Evolutionary conservation across 2,329 filamentous ascomycete genomes (phyloP).

Genomic region (Emmonsia crescens): DNA sequence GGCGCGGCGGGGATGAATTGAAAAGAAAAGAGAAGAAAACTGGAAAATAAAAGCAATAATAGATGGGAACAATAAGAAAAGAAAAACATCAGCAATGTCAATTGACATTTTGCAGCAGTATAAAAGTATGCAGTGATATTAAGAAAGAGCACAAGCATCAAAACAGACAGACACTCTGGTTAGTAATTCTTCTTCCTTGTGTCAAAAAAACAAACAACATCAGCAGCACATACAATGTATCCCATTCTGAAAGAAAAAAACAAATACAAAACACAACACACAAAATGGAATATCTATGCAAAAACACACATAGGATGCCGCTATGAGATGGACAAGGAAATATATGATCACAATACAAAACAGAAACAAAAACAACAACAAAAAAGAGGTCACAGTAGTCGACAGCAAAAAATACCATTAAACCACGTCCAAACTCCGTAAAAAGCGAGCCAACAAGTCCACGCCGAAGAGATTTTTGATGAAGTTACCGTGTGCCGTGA

Average conservation of each 20-base stretch:
- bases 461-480: neutral
- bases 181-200: neutral
- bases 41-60: neutral
- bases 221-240: too few species aligned
- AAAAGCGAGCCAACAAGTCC: neutral
- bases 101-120: neutral
- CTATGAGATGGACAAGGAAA: neutral
- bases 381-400: neutral
- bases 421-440: neutral
- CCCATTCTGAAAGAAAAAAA: neutral
- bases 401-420: neutral
- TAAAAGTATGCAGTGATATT: neutral
- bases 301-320: neutral
- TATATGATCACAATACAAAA: neutral
- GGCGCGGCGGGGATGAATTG: neutral
- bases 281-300: neutral
- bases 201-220: neutral
- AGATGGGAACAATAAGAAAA: neutral
- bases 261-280: neutral
- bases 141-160: neutral
- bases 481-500: neutral
- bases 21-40: neutral
- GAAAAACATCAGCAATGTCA: neutral
- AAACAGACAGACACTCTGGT: neutral
- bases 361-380: neutral